Conservation (phyloP, 2,329 filamentous ascomycete species). For the Phialophora tarda region DNA sequence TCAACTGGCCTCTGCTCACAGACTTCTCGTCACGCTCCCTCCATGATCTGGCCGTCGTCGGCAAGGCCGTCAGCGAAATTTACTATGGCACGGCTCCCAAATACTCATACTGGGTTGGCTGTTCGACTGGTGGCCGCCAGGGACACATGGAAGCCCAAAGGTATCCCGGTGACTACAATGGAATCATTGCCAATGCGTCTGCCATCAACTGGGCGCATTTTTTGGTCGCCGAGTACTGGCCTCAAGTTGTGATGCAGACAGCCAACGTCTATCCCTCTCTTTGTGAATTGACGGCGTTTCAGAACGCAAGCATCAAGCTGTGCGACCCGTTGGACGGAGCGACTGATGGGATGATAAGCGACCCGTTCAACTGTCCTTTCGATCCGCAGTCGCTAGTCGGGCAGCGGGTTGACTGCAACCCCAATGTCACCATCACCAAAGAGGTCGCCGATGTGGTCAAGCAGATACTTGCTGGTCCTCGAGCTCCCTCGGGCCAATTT, state of each 20-base stretch:
- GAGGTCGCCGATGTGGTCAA: conserved; percentile 10
- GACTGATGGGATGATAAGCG: conserved; percentile 39
- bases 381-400: conserved; percentile 27
- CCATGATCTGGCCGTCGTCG: conserved; percentile 46
- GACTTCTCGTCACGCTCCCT: conserved; percentile 45
- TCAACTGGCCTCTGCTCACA: conserved; percentile 44
- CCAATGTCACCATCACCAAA: conserved; percentile 10
- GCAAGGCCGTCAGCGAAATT: conserved; percentile 22
- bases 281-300: conserved; percentile 48
- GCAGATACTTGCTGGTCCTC: conserved; percentile 44
- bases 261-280: conserved; percentile 37
- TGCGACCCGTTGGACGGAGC: conserved; percentile 42
- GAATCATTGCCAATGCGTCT: conserved; percentile 41
- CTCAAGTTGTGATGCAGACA: conserved; percentile 38
- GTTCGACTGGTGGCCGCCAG: conserved; percentile 65
- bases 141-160: conserved; percentile 55
- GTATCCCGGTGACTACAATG: conserved; percentile 40
- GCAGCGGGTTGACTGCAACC: conserved; percentile 27
- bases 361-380: conserved; percentile 30
- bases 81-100: conserved; percentile 26
- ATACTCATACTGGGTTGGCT: conserved; percentile 60
- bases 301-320: conserved; percentile 43
- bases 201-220: conserved; percentile 37
- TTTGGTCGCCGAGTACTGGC: conserved; percentile 41
- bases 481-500: conserved; percentile 34